Base-by-base conservation (phyloP, 2,329 filamentous ascomycete genomes). In the Tricladium varicosporioides region DNA sequence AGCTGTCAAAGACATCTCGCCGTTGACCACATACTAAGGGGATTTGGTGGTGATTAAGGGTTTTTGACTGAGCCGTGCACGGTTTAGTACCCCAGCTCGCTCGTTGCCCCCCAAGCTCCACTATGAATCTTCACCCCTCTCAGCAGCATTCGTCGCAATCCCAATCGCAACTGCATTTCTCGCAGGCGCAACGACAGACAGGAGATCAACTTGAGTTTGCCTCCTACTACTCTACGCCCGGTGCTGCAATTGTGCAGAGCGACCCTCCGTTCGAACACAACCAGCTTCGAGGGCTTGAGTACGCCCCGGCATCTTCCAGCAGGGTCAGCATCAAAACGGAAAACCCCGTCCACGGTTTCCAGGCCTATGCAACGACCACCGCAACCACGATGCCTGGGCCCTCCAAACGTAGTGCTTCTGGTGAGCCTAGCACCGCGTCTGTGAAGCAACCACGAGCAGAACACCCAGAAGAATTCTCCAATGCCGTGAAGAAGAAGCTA, bases 401-500 rank as follows among this genome's bases (percentile, higher is more conserved):
- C 22, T 27, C 22, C 22, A 69, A 69, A 55, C 63, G 65, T 44
- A 58, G 55, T 40, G 53, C 59, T 43, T 54, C 59, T 33, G 63
- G 54, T n/a, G 65, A 66, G 16, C 44, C 58, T 43, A 63, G 51
- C 43, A 58, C 53, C 19, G 53, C 61, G 33, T 53, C 62, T 1
- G 47, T 58, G 1, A 71, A 70, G 51, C 59, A 66, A 14, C 42
- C 57, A 16, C 69, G 67, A 47, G 49, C 62, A 5, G 69, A 71
- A 50, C 59, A 61, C 19, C 65, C 68, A 1, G 68, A 71, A 42
- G 64, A 71, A 18, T 72, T 70, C 58, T 71, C 69, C 5, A 68
- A 65, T 57, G 71, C 74, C 13, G 78, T 80, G 48, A 80, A 78
- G 72, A 81, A 82, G 72, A 78, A 78, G 65, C 72, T 83, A 53